Percentiles rank a stretch among this genome's conserved stretches.
Conservation (phyloP, 495 filamentous ascomycete species). For the Cairneyella variabilis region DNA sequence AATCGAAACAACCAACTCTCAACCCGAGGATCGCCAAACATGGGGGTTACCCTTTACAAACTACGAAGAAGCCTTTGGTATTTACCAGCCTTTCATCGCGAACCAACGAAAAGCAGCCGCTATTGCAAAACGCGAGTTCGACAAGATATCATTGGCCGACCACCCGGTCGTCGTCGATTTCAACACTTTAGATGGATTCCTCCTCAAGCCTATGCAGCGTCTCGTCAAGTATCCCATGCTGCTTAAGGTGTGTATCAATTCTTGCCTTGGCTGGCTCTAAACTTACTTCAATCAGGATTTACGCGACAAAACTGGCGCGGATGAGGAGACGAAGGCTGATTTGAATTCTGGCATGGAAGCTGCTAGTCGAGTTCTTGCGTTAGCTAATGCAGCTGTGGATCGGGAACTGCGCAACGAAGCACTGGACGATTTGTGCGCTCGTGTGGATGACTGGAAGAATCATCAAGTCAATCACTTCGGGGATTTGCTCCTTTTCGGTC, state of each 20-base stretch:
- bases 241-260: slow-evolving; percentile 76
- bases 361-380: slow-evolving; percentile 70
- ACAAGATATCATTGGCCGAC: slow-evolving; percentile 50
- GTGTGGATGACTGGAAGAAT: slow-evolving; percentile 98
- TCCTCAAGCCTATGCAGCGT: slow-evolving; percentile 94
- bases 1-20: slow-evolving; percentile 89
- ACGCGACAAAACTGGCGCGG: slow-evolving; percentile 69
- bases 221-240: slow-evolving; percentile 91
- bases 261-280: too few species aligned
- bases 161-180: slow-evolving; percentile 56
- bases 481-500: slow-evolving; percentile 82
- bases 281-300: slow-evolving; percentile 60
- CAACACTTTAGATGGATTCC: slow-evolving; percentile 76
- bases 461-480: slow-evolving; percentile 88
- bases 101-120: slow-evolving; percentile 75
- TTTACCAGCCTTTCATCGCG: slow-evolving; percentile 95
- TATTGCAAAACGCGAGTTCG: slow-evolving; percentile 56
- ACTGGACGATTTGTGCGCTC: slow-evolving; percentile 68
- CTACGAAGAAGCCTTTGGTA: slow-evolving; percentile 73
- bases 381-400: slow-evolving; percentile 86
- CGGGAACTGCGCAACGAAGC: slow-evolving; percentile 78
- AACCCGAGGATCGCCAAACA: slow-evolving; percentile 72
- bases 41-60: slow-evolving; percentile 86
- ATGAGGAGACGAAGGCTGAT: slow-evolving; percentile 64
- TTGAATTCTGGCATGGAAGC: slow-evolving; percentile 68